Conservation (phyloP, 2,329 filamentous ascomycete species). For the Rhinocladiella mackenziei region DNA sequence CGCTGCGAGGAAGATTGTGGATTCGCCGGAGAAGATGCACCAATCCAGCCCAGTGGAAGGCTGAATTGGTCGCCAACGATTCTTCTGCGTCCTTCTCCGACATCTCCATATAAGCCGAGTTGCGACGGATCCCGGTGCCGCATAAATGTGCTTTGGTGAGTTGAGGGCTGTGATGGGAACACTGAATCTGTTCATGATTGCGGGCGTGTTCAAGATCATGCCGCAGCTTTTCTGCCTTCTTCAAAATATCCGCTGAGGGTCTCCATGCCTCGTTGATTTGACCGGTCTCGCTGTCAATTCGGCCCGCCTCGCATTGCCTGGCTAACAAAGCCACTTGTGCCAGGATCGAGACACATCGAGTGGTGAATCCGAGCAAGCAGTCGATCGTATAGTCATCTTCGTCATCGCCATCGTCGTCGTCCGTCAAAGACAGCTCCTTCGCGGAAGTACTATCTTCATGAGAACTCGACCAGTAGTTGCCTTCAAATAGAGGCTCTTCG, state of each 20-base stretch:
- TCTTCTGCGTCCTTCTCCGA: conserved; percentile 59
- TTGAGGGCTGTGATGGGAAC: conserved; percentile 38
- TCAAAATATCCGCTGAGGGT: conserved; percentile 52
- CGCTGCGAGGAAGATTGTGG: conserved; percentile 55
- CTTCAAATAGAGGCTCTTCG: conserved; percentile 49
- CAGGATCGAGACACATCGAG: conserved; percentile 65
- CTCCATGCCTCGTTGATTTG: conserved; percentile 55
- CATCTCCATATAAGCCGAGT: conserved; percentile 44
- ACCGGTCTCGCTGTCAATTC: conserved; percentile 53
- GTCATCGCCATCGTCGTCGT: conserved; percentile 50
- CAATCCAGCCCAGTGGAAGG: conserved; percentile 74
- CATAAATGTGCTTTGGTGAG: conserved; percentile 27
- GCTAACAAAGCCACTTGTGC: conserved; percentile 69
- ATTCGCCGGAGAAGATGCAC: conserved; percentile 73
- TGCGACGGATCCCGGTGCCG: conserved; percentile 15
- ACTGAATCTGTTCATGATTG: conserved; percentile 38
- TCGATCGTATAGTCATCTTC: conserved; percentile 68
- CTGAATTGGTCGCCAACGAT: conserved; percentile 68
- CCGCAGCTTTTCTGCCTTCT: conserved; percentile 58
- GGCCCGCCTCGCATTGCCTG: conserved; percentile 62
- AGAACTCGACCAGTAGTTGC: conserved; percentile 45
- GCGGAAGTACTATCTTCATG: conserved; percentile 30
- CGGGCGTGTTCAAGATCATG: conserved; percentile 57
- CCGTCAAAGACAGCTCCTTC: conserved; percentile 31
- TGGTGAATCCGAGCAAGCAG: conserved; percentile 76